Percentiles rank a stretch among this genome's conserved stretches.
These are phyloP conservation scores for Yamadazyma akitaensis DNA, from an alignment of 805 yeast genomes.

Conservation along the genomic window DNA sequence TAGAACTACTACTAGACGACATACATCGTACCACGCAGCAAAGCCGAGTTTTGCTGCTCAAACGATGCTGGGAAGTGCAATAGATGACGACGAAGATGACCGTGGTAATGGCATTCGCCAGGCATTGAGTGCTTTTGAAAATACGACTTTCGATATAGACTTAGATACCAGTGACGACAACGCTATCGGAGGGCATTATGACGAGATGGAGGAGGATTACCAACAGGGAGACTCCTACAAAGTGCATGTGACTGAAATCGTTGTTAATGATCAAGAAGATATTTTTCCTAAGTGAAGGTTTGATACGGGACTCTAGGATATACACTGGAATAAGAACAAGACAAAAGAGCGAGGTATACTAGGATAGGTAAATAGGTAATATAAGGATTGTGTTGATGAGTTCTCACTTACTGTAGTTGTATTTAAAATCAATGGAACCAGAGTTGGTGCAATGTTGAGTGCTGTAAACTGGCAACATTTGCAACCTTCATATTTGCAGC, in stretches of 20 bases:
- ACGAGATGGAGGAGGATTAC: conserved; percentile 11
- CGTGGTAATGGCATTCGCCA: conserved; percentile 6
- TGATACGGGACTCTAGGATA: neutral
- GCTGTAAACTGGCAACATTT: neutral
- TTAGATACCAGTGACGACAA: conserved; percentile 7
- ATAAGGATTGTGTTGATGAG: neutral
- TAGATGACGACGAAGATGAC: conserved; percentile 18
- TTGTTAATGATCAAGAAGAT: conserved; percentile 33
- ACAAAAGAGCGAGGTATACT: neutral
- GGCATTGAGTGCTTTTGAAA: conserved; percentile 11
- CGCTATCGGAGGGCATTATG: conserved; percentile 13
- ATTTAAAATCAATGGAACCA: too few species aligned
- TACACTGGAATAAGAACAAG: too few species aligned
- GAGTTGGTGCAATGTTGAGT: too few species aligned
- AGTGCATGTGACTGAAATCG: conserved; percentile 41
- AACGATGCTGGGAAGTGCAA: conserved; percentile 15
- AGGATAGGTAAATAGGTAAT: neutral
- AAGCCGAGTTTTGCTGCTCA: conserved; percentile 5
- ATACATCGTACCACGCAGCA: conserved; percentile 10
- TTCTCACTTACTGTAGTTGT: too few species aligned
- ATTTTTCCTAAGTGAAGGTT: neutral
- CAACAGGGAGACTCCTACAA: conserved; percentile 22
- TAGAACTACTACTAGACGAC: conserved; percentile 5
- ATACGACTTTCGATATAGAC: conserved; percentile 11
- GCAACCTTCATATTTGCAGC: neutral